Evolutionary conservation across 2,329 filamentous ascomycete species (phyloP).

Genomic region (Fonsecaea erecta): DNA sequence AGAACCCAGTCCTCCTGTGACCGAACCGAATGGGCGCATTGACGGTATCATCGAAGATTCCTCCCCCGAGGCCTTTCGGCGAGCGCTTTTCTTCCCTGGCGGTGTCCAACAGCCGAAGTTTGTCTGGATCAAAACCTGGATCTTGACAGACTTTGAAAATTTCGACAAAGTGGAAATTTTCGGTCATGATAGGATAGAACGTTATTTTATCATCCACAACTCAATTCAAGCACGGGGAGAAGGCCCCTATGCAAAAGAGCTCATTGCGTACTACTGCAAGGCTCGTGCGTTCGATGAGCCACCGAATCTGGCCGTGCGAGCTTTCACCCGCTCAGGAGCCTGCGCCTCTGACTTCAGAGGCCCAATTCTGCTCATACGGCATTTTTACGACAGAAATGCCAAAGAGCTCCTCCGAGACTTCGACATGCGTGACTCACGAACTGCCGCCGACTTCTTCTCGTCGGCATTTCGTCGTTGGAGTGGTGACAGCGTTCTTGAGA

Average conservation of each 20-base stretch:
- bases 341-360: not conserved
- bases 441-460: constrained; percentile 13
- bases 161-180: not conserved
- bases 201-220: not conserved
- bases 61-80: not conserved
- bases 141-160: not conserved
- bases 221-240: not conserved
- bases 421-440: constrained; percentile 4
- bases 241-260: not conserved
- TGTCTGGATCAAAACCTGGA: constrained; percentile 2
- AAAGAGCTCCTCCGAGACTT: not conserved
- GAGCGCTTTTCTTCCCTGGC: constrained; percentile 12
- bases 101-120: not conserved
- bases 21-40: not conserved
- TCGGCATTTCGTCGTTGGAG: not conserved
- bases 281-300: not conserved
- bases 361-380: not conserved
- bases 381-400: not conserved
- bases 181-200: not conserved
- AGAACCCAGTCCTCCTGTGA: not conserved
- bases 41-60: not conserved
- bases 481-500: not conserved
- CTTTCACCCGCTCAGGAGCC: not conserved
- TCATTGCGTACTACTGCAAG: not conserved
- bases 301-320: not conserved